Evolutionary conservation across 2,329 filamentous ascomycete genomes (phyloP), one percentile per base, ranked within the genome.

Genomic region (Clonostachys rhizophaga): DNA sequence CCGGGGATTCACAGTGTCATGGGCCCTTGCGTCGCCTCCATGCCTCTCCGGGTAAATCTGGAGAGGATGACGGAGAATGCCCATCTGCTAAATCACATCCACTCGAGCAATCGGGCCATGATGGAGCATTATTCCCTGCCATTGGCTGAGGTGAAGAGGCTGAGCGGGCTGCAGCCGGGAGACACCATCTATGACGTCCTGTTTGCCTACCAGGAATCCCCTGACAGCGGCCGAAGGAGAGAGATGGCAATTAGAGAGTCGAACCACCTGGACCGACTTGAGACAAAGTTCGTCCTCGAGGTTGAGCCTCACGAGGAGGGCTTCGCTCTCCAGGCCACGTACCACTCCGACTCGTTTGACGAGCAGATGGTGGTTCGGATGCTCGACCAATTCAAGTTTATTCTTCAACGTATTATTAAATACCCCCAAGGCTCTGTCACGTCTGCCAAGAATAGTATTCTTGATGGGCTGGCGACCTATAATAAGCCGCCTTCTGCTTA

Each of bases 181-280:
- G 74, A 80, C 37, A 66, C 67, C 2, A 65, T 95, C 0, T 96
- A 92, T 54, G 88, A 95, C 54, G 76, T 84, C 1, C 69, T 96
- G 0, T 85, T 95, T 56, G 84, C 91, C 0, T 96, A 91, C 74
- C 91, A 96, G 56, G 86, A 95, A 58, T 87, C 84, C 1, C 69
- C 86, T 2, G 52, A 54, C 4, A 59, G 58, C 65, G 70, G 58
- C 68, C 55, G 55, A 56, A 52, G 24, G 44, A 45, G 40, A 16
- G 52, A 33, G 2, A 55, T 63, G 4, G 35, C 60, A 3, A 69
- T 92, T 0, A 63, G 58, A 10, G 72, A 90, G 47, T 60, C 79
- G 0, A 74, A 77, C 24, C 82, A 86, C 45, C 64, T 75, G 6
- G 91, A 96, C 59, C 79, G 80, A 18, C 70, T 94, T 7, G 91